Conservation (phyloP, 768 basidiomycete genomes). For the Russula lepida region DNA sequence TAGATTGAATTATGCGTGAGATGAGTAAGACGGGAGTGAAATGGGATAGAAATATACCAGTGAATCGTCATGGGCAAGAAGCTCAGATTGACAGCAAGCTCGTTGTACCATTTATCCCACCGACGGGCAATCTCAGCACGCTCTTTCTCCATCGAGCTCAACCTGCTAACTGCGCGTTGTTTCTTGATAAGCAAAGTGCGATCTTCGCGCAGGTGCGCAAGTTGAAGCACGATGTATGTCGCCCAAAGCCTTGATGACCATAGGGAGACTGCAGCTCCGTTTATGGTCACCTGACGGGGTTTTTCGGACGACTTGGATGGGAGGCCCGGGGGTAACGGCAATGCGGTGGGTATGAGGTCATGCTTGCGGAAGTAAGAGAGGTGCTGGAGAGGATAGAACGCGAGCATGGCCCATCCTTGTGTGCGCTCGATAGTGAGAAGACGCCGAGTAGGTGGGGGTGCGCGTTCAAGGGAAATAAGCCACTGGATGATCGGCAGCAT, state of each 20-base stretch:
- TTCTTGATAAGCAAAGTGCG: slow-evolving; percentile 46
- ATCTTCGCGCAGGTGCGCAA: slow-evolving; percentile 65
- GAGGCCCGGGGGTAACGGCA: slow-evolving; percentile 35
- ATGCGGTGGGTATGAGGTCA: slow-evolving; percentile 46
- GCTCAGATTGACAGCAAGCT: slow-evolving; percentile 60
- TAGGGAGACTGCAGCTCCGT: slow-evolving; percentile 41
- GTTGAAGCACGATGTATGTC: slow-evolving; percentile 66
- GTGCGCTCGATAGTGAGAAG: slow-evolving; percentile 71
- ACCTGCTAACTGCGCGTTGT: slow-evolving; percentile 40
- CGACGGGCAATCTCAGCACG: slow-evolving; percentile 47
- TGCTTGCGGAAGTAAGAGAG: slow-evolving; percentile 58
- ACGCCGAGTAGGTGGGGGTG: slow-evolving; percentile 57
- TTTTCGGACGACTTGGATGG: slow-evolving; percentile 30
- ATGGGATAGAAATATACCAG: slow-evolving; percentile 42
- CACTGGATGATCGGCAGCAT: slow-evolving; percentile 74
- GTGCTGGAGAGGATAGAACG: slow-evolving; percentile 74
- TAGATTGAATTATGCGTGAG: neutral
- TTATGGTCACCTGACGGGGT: slow-evolving; percentile 31
- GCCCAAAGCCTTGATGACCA: slow-evolving; percentile 85
- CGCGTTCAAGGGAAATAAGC: slow-evolving; percentile 69
- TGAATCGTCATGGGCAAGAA: slow-evolving; percentile 81
- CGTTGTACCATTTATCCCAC: slow-evolving; percentile 64
- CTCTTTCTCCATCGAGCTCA: slow-evolving; percentile 30
- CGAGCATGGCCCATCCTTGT: slow-evolving; percentile 71
- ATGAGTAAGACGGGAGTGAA: neutral